phyloP scores from a whole-genome alignment of 2,329 filamentous ascomycete genomes.

The Dactylella cylindrospora region DNA sequence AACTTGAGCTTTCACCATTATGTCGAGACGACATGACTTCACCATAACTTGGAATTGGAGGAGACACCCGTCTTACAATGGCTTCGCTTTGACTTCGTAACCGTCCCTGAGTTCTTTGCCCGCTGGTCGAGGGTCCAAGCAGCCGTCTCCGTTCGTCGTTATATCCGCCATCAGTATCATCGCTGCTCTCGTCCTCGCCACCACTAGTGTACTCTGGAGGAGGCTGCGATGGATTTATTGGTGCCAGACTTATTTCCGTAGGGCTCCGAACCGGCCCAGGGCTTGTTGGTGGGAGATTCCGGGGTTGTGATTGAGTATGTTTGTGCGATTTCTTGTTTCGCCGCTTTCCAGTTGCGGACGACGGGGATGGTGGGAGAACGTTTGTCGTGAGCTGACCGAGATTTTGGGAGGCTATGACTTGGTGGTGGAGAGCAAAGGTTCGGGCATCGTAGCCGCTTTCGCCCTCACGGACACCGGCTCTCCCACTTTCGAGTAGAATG shows the following conservation, averaged over 20 bases:
- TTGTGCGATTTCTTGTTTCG: slow-evolving; percentile 51
- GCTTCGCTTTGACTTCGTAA: slow-evolving; percentile 38
- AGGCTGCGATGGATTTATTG: slow-evolving; percentile 45
- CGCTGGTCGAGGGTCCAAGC: slow-evolving; percentile 28
- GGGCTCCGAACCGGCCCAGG: slow-evolving; percentile 87
- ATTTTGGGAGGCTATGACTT: slow-evolving; percentile 56
- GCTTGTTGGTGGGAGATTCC: slow-evolving; percentile 70
- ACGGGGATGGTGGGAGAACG: slow-evolving; percentile 51
- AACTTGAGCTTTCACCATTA: slow-evolving; percentile 28
- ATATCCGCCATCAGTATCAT: slow-evolving; percentile 30
- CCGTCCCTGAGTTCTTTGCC: slow-evolving; percentile 20
- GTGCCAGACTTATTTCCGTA: slow-evolving; percentile 92
- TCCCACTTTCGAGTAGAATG: slow-evolving; percentile 85
- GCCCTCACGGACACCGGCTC: slow-evolving; percentile 53
- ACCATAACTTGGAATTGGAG: slow-evolving; percentile 39
- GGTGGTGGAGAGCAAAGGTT: slow-evolving; percentile 35
- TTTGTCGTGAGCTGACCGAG: slow-evolving; percentile 54
- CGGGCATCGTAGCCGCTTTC: slow-evolving; percentile 36
- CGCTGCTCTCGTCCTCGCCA: slow-evolving; percentile 42
- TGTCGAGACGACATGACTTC: slow-evolving; percentile 37
- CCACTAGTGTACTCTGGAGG: slow-evolving; percentile 44
- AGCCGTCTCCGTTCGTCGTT: slow-evolving; percentile 29
- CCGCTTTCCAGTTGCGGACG: slow-evolving; percentile 53
- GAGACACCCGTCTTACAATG: slow-evolving; percentile 28
- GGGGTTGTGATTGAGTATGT: slow-evolving; percentile 64